These are phyloP conservation scores for Podila minutissima DNA, from an alignment of 192 early-diverging fungal species.

Conservation along the genomic window DNA sequence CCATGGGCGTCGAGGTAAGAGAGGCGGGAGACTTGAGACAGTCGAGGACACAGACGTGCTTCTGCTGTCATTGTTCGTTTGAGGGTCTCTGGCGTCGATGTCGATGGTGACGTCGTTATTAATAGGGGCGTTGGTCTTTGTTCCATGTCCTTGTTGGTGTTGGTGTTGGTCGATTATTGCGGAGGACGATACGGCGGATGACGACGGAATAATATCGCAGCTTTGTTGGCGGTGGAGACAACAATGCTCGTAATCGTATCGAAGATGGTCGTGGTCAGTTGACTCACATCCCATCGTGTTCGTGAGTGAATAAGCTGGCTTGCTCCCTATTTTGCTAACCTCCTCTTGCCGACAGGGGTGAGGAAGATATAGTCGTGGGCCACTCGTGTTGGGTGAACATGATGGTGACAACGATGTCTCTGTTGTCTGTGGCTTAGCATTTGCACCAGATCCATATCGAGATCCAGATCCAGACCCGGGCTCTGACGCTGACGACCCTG, in stretches of 20 bases:
- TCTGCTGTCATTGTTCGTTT: no score
- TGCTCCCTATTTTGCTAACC: not conserved
- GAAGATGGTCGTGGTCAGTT: not conserved
- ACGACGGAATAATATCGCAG: no score
- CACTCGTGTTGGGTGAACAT: no score
- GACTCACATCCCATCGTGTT: not conserved
- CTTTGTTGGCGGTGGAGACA: not conserved
- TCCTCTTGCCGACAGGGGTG: not conserved
- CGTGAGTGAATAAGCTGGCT: not conserved
- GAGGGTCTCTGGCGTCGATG: not conserved
- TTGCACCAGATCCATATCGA: no score
- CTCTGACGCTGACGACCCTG: not conserved
- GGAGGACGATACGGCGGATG: not conserved
- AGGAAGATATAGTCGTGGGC: no score
- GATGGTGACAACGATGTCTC: no score
- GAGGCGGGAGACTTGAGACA: no score
- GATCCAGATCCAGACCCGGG: not conserved
- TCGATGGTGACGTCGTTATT: not conserved
- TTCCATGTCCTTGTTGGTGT: conserved; percentile 4
- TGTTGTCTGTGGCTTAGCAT: no score
- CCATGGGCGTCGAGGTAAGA: no score
- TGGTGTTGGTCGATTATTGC: not conserved
- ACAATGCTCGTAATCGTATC: not conserved
- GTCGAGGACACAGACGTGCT: no score
- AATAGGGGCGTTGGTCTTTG: not conserved